phyloP scores from a whole-genome alignment of 1,284 basidiomycete genomes.

The Sanghuangporus weigelae region DNA sequence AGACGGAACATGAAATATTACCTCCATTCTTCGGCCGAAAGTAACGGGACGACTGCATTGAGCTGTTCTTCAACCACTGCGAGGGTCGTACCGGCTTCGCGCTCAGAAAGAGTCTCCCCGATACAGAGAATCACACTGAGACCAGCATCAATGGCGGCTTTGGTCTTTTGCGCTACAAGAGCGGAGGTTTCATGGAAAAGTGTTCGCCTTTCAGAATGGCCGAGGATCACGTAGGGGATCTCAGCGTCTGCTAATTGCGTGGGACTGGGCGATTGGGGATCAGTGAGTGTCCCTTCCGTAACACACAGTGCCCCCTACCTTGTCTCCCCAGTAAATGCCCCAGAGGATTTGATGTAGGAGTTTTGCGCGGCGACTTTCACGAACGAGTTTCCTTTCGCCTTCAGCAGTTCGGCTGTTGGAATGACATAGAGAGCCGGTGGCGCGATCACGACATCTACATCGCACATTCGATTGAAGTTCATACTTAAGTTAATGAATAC shows the following conservation, averaged over 20 bases:
- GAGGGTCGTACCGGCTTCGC: conserved; percentile 78
- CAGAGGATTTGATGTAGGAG: conserved; percentile 78
- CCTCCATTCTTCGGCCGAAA: conserved; percentile 69
- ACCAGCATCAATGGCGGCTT: conserved; percentile 67
- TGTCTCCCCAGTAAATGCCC: conserved; percentile 96
- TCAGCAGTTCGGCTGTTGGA: conserved; percentile 53
- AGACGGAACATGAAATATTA: conserved; percentile 31
- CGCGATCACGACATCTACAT: conserved; percentile 84
- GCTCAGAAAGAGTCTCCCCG: conserved; percentile 89
- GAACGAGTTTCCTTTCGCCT: conserved; percentile 47
- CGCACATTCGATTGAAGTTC: not conserved
- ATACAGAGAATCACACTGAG: conserved; percentile 94
- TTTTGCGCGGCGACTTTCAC: conserved; percentile 90
- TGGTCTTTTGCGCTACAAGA: conserved; percentile 83
- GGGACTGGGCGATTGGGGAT: conserved; percentile 41
- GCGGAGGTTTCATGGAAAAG: conserved; percentile 88
- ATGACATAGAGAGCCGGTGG: conserved; percentile 88
- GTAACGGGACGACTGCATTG: conserved; percentile 64
- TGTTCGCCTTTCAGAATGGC: conserved; percentile 94
- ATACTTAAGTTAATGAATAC: not conserved
- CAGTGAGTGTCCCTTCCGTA: not conserved
- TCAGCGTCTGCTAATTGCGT: conserved; percentile 80
- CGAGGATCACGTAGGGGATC: conserved; percentile 92
- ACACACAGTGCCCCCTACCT: conserved; percentile 43
- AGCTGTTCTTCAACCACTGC: conserved; percentile 83